Conservation (phyloP, 2,329 filamentous ascomycete species). For the Hortaea werneckii region DNA sequence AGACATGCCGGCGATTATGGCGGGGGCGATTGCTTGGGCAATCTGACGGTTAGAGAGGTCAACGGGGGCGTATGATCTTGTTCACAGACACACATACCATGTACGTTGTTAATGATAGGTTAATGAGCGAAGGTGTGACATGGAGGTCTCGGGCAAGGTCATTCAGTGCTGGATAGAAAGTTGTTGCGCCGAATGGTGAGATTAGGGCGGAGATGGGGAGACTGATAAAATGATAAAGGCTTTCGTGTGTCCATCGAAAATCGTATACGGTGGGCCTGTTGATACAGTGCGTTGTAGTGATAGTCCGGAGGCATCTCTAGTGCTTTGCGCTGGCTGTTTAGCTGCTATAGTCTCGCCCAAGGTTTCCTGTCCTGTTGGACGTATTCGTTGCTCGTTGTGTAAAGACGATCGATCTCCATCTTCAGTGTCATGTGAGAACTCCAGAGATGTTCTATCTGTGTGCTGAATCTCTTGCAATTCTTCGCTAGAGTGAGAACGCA, state of each 20-base stretch:
- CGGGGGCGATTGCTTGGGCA: constrained; percentile 39
- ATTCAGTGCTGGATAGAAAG: constrained; percentile 46
- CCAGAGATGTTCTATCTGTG: too few relatives aligned
- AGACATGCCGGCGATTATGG: constrained; percentile 19
- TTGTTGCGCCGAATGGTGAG: constrained; percentile 28
- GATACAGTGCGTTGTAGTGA: background rate
- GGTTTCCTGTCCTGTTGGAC: too few relatives aligned
- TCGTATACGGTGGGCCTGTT: constrained; percentile 15
- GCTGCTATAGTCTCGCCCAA: too few relatives aligned
- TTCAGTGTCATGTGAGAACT: too few relatives aligned
- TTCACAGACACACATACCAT: constrained; percentile 29
- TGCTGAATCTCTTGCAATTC: too few relatives aligned
- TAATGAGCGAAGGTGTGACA: constrained; percentile 34
- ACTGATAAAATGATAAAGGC: constrained; percentile 19
- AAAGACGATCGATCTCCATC: too few relatives aligned
- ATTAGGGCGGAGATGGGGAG: constrained; percentile 19
- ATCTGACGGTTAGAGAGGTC: constrained; percentile 23
- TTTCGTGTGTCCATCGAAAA: constrained; percentile 17
- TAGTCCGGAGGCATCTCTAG: background rate
- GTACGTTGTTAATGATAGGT: constrained; percentile 48
- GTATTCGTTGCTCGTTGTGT: too few relatives aligned
- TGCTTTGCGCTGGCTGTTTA: too few relatives aligned
- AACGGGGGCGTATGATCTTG: background rate
- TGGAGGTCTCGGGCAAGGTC: constrained; percentile 39
- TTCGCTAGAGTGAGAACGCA: too few relatives aligned